Evolutionary conservation across 345 rosid species (phyloP), one percentile per base, ranked within the genome.

Genomic region (Corchorus capsularis): DNA sequence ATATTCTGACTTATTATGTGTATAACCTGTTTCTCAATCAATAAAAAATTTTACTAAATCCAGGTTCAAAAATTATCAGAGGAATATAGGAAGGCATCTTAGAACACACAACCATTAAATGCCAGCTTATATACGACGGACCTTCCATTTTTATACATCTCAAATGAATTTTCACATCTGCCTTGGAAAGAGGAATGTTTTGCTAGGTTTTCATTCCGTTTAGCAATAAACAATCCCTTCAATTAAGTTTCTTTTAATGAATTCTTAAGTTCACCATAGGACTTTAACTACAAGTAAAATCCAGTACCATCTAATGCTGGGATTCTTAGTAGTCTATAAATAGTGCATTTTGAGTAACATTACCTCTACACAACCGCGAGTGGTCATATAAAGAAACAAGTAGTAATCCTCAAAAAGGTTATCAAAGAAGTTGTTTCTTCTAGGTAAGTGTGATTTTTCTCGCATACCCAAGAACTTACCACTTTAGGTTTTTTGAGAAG

Each of bases 401-500:
- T 14, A 22, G 60, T 16, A 69, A 32, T 50, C 46, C 46, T 50
- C 16, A 12, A 15, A 68, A 50, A 45, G 8, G 5, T 32, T 32
- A 49, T 69, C 59, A 34, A 17, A 46, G 50, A 32, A 69, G 60
- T 50, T 50, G 43, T 16, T 49, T 4, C 13, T 60, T 49, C 59
- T 32, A 34, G 27, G 45, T 50, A 69, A 69, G 27, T 9, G 16
- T 34, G 47, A 34, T 4, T 69, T 27, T 49, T 52, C 43, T 45
- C 41, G 0, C 8, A 9, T 19, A 43, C 0, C 2, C 39, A 60
- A 56, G 41, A 56, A 60, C 76, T 73, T 60, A 73, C 76, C 5
- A 73, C 39, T 8, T 67, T 73, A 16, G 66, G 76, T 34, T 60
- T 73, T 16, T 27, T 43, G 39, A 73, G 52, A 56, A 60, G 43